Evolutionary conservation across 805 yeast species (phyloP), one percentile per base, ranked within the genome.

Genomic region (Sugiyamaella boreocaroliniensis): DNA sequence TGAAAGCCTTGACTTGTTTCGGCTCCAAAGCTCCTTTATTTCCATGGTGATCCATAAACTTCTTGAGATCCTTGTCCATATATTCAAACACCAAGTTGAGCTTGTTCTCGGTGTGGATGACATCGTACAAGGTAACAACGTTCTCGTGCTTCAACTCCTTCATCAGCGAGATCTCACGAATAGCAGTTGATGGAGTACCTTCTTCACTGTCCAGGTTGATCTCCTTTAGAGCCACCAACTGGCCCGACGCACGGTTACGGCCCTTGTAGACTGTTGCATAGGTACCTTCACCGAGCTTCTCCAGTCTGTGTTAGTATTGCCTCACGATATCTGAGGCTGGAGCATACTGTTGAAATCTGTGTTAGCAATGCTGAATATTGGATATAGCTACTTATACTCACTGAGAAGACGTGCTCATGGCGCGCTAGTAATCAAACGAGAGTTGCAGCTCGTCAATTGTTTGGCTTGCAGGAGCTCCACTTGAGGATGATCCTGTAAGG

Each of bases 211-310:
- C 99, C 56, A 92, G 76, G 63, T 86, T 86, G 71, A 93, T 93
- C 68, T 93, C 98, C 68, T 93, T 93, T 63, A 93, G 75, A 0
- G 99, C 99, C 16, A 93, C 99, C 16, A 90, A 76, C 51, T 87
- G 89, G 48, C 89, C 97, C 29, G 90, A 85, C 63, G 83, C 81
- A 57, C 87, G 80, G 68, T 87, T 93, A 65, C 89, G 80, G 42
- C 86, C 99, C 64, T 92, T 93, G 74, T 92, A 93, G 34, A 93
- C 99, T n/a, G 97, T 95, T 62, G 99, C 99, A 71, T 93, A 93
- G 0, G 99, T 88, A 47, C 96, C 96, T 71, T 88, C 96, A 18
- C 96, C 96, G 40, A 88, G 77, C 72, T 88, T 88, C 68, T 89
- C 96, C 51, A 87, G 78, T 68, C 73, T 68, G 46, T 32, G 50